Conservation (phyloP, 2,329 filamentous ascomycete genomes). For the Botrytis paeoniae region DNA sequence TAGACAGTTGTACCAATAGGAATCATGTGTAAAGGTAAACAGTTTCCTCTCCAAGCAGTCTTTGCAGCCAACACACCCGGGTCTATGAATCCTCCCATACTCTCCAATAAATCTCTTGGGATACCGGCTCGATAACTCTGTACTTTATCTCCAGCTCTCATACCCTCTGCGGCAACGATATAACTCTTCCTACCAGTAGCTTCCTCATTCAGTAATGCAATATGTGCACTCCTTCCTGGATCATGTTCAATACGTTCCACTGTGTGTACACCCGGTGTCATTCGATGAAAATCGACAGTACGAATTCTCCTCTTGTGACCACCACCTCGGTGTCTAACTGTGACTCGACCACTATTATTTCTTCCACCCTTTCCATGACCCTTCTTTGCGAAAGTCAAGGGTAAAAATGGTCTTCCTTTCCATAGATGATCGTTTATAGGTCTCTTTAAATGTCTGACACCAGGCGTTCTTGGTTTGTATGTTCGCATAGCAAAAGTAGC, state of each 20-base stretch:
- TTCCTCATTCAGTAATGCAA: constrained; percentile 78
- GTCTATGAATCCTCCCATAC: constrained; percentile 91
- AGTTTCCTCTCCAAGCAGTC: constrained; percentile 93
- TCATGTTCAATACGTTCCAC: constrained; percentile 97
- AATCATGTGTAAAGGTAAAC: constrained; percentile 91
- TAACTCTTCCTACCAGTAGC: constrained; percentile 77
- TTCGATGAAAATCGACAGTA: constrained; percentile 83
- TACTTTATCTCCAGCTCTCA: constrained; percentile 85
- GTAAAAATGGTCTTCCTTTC: constrained; percentile 82
- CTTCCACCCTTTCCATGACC: constrained; percentile 90
- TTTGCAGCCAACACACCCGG: constrained; percentile 93
- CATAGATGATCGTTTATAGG: constrained; percentile 96
- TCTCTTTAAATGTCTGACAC: constrained; percentile 84
- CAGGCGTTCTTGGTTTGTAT: constrained; percentile 91
- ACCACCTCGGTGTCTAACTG: constrained; percentile 87
- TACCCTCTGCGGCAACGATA: constrained; percentile 91
- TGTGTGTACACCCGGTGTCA: constrained; percentile 73
- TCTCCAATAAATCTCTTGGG: constrained; percentile 77
- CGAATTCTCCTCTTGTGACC: constrained; percentile 90
- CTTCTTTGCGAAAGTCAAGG: constrained; percentile 87
- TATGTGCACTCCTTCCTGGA: constrained; percentile 86
- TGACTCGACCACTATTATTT: constrained; percentile 82
- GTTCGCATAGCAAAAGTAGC: constrained; percentile 58
- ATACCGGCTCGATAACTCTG: constrained; percentile 92
- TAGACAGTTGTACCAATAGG: constrained; percentile 91